These are phyloP conservation scores for Plectosphaerella plurivora DNA, from an alignment of 2,329 filamentous ascomycete species.

Conservation along the genomic window DNA sequence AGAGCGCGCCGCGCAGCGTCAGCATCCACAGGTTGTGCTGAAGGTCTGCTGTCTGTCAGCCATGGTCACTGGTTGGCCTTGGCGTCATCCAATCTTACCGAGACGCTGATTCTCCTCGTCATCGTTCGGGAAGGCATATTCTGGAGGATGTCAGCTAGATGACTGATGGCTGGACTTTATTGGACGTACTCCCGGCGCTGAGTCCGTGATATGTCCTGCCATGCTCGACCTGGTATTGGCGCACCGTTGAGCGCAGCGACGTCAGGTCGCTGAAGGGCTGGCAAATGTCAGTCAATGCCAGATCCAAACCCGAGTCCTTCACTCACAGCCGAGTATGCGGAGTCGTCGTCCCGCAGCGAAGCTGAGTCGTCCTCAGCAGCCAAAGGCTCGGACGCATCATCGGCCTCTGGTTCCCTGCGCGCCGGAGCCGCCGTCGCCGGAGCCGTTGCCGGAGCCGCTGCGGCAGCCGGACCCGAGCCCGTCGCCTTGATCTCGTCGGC, in stretches of 20 bases:
- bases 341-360: no score
- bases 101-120: background rate
- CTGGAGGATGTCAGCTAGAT: background rate
- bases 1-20: slow-evolving; percentile 25
- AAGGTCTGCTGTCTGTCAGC: slow-evolving; percentile 29
- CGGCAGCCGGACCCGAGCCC: no score
- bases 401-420: no score
- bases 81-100: background rate
- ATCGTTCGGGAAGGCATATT: no score
- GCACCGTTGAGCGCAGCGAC: slow-evolving; percentile 3
- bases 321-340: no score
- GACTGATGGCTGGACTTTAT: background rate
- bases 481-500: no score
- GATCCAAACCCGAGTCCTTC: no score
- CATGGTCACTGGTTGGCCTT: background rate
- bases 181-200: slow-evolving; percentile 14
- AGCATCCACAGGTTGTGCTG: no score
- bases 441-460: no score
- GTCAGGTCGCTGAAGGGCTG: background rate
- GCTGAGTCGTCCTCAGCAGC: no score
- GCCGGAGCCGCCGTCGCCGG: no score
- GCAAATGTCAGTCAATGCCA: background rate
- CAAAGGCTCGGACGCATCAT: no score
- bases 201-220: slow-evolving; percentile 17
- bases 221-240: slow-evolving; percentile 15